Evolutionary conservation across 371 early-diverging fungal genomes (phyloP), one percentile per base, ranked within the genome.

Genomic region (Mucor plumbeus): DNA sequence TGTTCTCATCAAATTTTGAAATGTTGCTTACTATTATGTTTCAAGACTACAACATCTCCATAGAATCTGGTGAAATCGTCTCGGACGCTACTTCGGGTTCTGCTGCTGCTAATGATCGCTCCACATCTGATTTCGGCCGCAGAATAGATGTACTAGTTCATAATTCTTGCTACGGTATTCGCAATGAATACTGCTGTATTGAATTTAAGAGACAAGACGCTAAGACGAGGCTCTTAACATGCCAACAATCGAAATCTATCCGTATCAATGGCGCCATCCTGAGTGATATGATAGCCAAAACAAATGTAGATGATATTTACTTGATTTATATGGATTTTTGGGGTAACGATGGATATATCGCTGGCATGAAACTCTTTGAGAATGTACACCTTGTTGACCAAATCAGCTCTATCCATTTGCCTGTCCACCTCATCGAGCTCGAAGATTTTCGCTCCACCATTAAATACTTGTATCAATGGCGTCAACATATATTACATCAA

Each of bases 321-420:
- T 62, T 58, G 68, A 58, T 68, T 58, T 68, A 68, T 62, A 62
- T 68, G 68, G 63, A 62, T 31, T 67, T 67, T 67, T 67, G 61
- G 61, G 61, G n/a, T n/a, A n/a, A n/a, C n/a, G n/a, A n/a, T n/a
- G n/a, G n/a, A n/a, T n/a, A n/a, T n/a, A n/a, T n/a, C n/a, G n/a
- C n/a, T n/a, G n/a, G n/a, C n/a, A n/a, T n/a, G n/a, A 38, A 38
- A 5, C 38, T 1, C 38, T 38, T 38, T 26, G 26, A 26, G 26
- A 3, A 26, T 26, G 26, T 26, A 3, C 3, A 26, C 26, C 26
- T 26, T 26, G 26, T 26, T 26, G 26, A 26, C 3, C 26, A 26
- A 26, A 26, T 26, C 3, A 26, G 26, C 3, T 3, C 26, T 38
- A 38, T 38, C 0, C 38, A 38, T 38, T 38, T 38, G 38, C 38